Base-by-base conservation (phyloP, 805 yeast species). In the Cyberlindnera mrakii region DNA sequence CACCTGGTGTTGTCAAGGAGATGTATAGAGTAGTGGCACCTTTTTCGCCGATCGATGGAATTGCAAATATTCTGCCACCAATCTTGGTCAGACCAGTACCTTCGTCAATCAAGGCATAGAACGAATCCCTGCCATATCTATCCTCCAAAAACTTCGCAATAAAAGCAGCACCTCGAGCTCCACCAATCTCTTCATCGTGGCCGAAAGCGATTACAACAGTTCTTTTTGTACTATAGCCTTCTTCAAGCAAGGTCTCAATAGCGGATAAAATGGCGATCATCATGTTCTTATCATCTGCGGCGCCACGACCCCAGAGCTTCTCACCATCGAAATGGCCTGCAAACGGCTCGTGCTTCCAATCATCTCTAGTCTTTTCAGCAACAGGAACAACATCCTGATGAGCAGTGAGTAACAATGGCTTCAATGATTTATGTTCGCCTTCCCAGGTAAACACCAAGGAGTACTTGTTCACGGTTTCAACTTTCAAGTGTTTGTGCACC, bases 331-430 rank as follows among this genome's bases (percentile, higher is more conserved):
- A 80, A 52, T 72, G 65, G 17, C 85, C 86, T 35, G 70, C 57
- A 49, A 80, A 83, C 4, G 95, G 93, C 6, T 75, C 78, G 55
- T 77, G 68, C 0, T 65, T 64, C 95, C 95, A 86, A 43, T 75
- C 67, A 23, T 57, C 61, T 41, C 70, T 60, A 0, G 88, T 78
- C 27, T 71, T 74, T 13, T 62, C 58, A 52, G 79, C 84, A 9
- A 84, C 82, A 1, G 95, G 95, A 19, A 86, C 95, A 5, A 82
- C 86, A 55, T 85, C 95, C 59, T 77, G 83, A 58, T 86, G 95
- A 1, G 91, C 90, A 54, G 83, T 76, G 40, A 85, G 66, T 62
- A 86, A 55, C 23, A 80, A 51, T 13, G 95, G 95, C 58, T 82
- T 80, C 48, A 80, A 64, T 4, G 58, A 44, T 10, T 52, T 32